phyloP scores from a whole-genome alignment of 768 basidiomycete genomes.

The Boletus reticulatus region DNA sequence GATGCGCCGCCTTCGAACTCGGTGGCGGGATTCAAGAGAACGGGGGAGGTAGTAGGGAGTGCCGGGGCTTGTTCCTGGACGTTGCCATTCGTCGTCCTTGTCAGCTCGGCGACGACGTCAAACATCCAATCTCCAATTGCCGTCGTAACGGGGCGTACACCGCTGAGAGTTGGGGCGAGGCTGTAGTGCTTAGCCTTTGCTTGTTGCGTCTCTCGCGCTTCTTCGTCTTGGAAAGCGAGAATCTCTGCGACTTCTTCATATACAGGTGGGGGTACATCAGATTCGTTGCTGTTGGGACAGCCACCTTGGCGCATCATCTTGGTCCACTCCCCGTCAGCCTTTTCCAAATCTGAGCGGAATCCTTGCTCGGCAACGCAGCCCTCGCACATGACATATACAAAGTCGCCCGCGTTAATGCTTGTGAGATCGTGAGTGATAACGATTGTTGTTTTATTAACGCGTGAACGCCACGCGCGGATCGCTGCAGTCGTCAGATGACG shows the following conservation, averaged over 20 bases:
- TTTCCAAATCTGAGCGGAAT: constrained; percentile 76
- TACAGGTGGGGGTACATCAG: constrained; percentile 26
- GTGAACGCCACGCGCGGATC: constrained; percentile 54
- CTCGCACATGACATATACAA: constrained; percentile 87
- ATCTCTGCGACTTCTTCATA: constrained; percentile 45
- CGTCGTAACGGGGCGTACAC: constrained; percentile 51
- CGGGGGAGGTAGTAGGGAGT: constrained; percentile 16
- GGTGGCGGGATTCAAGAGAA: constrained; percentile 20
- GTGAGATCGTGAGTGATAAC: constrained; percentile 91
- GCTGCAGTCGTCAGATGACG: constrained; percentile 82
- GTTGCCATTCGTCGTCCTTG: constrained; percentile 26
- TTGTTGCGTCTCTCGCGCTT: constrained; percentile 27
- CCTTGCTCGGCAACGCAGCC: constrained; percentile 87
- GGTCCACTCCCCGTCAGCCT: constrained; percentile 61
- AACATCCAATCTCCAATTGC: constrained; percentile 80
- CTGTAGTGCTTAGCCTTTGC: constrained; percentile 41
- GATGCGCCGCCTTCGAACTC: constrained; percentile 22
- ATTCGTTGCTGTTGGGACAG: constrained; percentile 40
- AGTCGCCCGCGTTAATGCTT: constrained; percentile 72
- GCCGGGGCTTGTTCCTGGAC: constrained; percentile 9
- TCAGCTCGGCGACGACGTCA: constrained; percentile 70
- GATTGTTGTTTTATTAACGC: constrained; percentile 57
- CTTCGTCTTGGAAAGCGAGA: constrained; percentile 45
- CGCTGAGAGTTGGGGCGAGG: constrained; percentile 32
- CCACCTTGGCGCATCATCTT: constrained; percentile 69